A percentile compares a stretch with the other conserved stretches of the same genome.
These are phyloP conservation scores for Rhodotorula paludigena DNA, from an alignment of 768 basidiomycete species.

Conservation along the genomic window DNA sequence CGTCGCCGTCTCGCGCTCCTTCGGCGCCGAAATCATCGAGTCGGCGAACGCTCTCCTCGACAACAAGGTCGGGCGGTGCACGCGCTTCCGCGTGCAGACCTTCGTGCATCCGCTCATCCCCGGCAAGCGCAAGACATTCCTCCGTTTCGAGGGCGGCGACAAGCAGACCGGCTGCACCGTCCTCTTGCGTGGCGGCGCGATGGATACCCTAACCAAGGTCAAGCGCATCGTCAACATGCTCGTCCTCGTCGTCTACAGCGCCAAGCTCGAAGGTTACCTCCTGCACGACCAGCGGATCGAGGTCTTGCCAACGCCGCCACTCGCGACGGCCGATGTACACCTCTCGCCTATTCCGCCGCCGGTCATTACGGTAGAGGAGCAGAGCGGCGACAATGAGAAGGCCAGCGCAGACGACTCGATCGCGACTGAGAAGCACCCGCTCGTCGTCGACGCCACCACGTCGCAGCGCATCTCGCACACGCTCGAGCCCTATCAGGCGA, in stretches of 20 bases:
- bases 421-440: not conserved
- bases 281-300: constrained; percentile 49
- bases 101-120: constrained; percentile 92
- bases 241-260: constrained; percentile 82
- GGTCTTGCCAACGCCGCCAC: constrained; percentile 28
- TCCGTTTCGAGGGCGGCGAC: constrained; percentile 96
- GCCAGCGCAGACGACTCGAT: too few species aligned
- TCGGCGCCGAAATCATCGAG: constrained; percentile 87
- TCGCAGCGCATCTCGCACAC: constrained; percentile 1
- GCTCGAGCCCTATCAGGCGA: constrained; percentile 62
- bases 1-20: constrained; percentile 83
- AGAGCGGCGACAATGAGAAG: too few species aligned
- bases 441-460: not conserved
- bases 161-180: constrained; percentile 92
- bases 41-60: constrained; percentile 11
- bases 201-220: constrained; percentile 71
- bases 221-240: constrained; percentile 92
- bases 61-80: constrained; percentile 59
- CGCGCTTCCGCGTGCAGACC: constrained; percentile 78
- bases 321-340: not conserved
- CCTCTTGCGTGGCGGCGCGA: constrained; percentile 77
- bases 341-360: too few species aligned
- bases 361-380: too few species aligned
- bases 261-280: constrained; percentile 71
- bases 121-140: constrained; percentile 88